Conservation (phyloP, 2,329 filamentous ascomycete genomes). For the Orbilia brochopaga region DNA sequence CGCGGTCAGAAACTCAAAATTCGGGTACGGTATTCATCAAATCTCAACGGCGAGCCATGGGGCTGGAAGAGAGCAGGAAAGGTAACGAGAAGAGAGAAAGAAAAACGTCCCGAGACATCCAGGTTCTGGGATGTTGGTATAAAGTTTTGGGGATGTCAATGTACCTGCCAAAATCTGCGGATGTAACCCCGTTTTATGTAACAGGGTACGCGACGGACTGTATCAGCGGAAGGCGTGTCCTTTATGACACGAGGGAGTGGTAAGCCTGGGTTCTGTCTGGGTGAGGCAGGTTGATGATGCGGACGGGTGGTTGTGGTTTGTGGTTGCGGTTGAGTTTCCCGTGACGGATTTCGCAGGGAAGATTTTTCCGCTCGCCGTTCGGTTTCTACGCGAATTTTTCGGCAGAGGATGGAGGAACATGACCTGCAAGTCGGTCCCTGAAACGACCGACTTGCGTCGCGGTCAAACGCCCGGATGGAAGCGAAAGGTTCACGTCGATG, state of each 20-base stretch:
- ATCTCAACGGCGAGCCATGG: slow-evolving; percentile 34
- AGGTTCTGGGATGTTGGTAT: slow-evolving; percentile 23
- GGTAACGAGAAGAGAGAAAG: neutral
- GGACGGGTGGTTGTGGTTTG: slow-evolving; percentile 8
- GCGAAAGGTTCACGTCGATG: slow-evolving; percentile 29
- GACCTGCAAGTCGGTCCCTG: slow-evolving; percentile 7
- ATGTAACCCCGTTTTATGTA: slow-evolving; percentile 71
- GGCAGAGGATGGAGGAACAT: slow-evolving; percentile 29
- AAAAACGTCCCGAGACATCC: slow-evolving; percentile 44
- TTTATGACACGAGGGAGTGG: slow-evolving; percentile 57
- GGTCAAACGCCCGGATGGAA: slow-evolving; percentile 15
- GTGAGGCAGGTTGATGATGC: slow-evolving; percentile 1
- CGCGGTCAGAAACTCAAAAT: slow-evolving; percentile 35
- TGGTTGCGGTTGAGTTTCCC: slow-evolving; percentile 21
- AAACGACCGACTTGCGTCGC: slow-evolving; percentile 5
- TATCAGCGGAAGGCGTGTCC: slow-evolving; percentile 86
- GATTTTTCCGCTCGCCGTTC: slow-evolving; percentile 20
- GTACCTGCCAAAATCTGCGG: slow-evolving; percentile 95
- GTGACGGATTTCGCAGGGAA: slow-evolving; percentile 29
- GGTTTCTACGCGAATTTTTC: slow-evolving; percentile 41
- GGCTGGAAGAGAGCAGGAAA: slow-evolving; percentile 23
- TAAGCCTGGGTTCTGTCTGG: slow-evolving; percentile 41
- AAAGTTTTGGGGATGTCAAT: slow-evolving; percentile 56
- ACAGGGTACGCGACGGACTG: slow-evolving; percentile 50
- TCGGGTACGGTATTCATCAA: slow-evolving; percentile 13